These are phyloP conservation scores for Neonectria faginata DNA, from an alignment of 2,329 filamentous ascomycete genomes.

Conservation along the genomic window DNA sequence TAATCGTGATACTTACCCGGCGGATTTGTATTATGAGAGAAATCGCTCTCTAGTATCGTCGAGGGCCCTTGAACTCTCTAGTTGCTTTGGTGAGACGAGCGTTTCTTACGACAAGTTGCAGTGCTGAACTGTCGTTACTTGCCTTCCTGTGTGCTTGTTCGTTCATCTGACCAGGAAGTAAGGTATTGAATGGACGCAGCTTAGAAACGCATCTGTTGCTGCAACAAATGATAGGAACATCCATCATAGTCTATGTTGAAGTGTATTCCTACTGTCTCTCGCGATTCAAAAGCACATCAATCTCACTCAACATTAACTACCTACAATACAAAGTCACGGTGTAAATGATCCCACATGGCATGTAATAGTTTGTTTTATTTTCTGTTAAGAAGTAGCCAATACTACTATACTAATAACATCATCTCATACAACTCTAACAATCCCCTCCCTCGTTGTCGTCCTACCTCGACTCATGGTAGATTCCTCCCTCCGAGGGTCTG, in stretches of 20 bases:
- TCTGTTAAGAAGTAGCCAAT: conserved; percentile 7
- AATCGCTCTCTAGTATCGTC: background rate
- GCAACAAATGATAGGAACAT: too few relatives aligned
- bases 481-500: conserved; percentile 3
- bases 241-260: background rate
- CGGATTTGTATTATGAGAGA: background rate
- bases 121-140: too few relatives aligned
- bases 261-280: background rate
- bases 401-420: background rate
- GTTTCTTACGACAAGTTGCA: too few relatives aligned
- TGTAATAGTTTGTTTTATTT: background rate
- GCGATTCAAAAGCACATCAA: background rate
- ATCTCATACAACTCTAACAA: conserved; percentile 1
- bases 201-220: too few relatives aligned
- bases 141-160: too few relatives aligned
- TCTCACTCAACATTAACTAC: background rate
- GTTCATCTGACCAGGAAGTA: too few relatives aligned
- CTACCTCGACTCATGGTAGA: background rate
- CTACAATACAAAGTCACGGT: background rate
- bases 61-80: background rate
- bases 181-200: too few relatives aligned
- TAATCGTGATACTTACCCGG: background rate
- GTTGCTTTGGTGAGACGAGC: too few relatives aligned
- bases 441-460: background rate
- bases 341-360: background rate